A percentile compares a stretch with the other conserved stretches of the same genome.
Conservation (phyloP, 805 yeast genomes). For the Torulaspora maleeae region DNA sequence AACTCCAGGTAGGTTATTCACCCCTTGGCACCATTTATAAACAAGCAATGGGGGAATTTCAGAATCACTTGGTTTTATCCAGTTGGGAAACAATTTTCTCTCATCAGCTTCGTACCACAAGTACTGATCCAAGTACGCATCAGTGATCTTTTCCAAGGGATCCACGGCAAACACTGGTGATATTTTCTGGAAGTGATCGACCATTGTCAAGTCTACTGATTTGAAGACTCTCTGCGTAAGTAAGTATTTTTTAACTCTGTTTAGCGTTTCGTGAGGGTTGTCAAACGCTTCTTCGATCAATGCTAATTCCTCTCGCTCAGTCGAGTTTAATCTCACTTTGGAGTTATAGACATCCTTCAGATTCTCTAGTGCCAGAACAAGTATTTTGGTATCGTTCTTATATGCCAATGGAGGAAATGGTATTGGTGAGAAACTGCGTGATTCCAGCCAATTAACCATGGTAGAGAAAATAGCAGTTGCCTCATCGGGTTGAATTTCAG, state of each 20-base stretch:
- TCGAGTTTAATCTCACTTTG: conserved; percentile 71
- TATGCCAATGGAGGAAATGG: conserved; percentile 91
- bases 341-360: conserved; percentile 76
- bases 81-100: conserved; percentile 81
- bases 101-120: conserved; percentile 94
- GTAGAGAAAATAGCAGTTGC: conserved; percentile 84
- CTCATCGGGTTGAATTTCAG: conserved; percentile 77
- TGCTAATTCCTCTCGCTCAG: conserved; percentile 89
- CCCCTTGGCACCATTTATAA: conserved; percentile 91
- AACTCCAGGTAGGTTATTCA: conserved; percentile 68
- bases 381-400: conserved; percentile 86
- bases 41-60: conserved; percentile 90
- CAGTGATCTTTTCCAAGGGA: conserved; percentile 91
- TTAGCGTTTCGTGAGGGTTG: conserved; percentile 89
- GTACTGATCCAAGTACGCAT: conserved; percentile 92
- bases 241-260: conserved; percentile 74
- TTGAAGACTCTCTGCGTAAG: conserved; percentile 89
- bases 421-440: conserved; percentile 75
- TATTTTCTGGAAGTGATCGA: conserved; percentile 81
- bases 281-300: conserved; percentile 95
- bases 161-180: conserved; percentile 85
- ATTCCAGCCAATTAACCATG: conserved; percentile 88
- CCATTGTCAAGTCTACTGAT: conserved; percentile 81
- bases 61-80: conserved; percentile 93
- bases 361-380: conserved; percentile 84